Percentiles rank a stretch among this genome's conserved stretches.
Evolutionary conservation across 192 early-diverging fungal genomes (phyloP).

Genomic region (Dissophora globulifera): DNA sequence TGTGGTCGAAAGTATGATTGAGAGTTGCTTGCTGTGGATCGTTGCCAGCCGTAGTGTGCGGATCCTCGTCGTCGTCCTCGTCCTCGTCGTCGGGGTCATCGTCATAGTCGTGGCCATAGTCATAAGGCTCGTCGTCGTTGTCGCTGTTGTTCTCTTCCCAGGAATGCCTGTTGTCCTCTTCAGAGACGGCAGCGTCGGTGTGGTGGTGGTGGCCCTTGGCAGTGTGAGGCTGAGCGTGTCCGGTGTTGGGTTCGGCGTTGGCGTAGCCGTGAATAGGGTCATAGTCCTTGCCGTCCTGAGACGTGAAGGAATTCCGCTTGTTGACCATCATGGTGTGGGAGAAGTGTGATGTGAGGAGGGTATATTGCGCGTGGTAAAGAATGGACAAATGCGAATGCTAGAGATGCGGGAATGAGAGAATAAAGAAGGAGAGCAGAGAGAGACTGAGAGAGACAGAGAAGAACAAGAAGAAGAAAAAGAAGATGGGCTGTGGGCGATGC

Average conservation of each 20-base stretch:
- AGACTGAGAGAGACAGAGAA: constrained; percentile 1
- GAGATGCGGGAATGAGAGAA: background rate
- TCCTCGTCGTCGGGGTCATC: constrained; percentile 10
- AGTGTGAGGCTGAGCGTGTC: background rate
- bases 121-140: constrained; percentile 30
- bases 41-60: background rate
- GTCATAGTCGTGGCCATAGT: constrained; percentile 12
- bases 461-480: background rate
- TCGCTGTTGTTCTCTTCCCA: constrained; percentile 47
- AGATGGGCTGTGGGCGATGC: too few relatives aligned
- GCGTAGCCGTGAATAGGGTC: constrained; percentile 25
- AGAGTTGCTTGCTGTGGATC: background rate
- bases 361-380: background rate
- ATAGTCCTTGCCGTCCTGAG: constrained; percentile 16
- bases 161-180: constrained; percentile 18
- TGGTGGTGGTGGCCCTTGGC: background rate
- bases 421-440: constrained; percentile 1
- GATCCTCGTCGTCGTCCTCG: constrained; percentile 12
- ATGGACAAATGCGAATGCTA: background rate
- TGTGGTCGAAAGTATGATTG: background rate
- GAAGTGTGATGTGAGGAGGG: background rate
- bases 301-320: constrained; percentile 13
- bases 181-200: background rate
- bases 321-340: constrained; percentile 37
- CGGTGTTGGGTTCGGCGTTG: constrained; percentile 9